These are phyloP conservation scores for Pseudogymnoascus sp. DNA, from an alignment of 2,329 filamentous ascomycete genomes.

Conservation along the genomic window DNA sequence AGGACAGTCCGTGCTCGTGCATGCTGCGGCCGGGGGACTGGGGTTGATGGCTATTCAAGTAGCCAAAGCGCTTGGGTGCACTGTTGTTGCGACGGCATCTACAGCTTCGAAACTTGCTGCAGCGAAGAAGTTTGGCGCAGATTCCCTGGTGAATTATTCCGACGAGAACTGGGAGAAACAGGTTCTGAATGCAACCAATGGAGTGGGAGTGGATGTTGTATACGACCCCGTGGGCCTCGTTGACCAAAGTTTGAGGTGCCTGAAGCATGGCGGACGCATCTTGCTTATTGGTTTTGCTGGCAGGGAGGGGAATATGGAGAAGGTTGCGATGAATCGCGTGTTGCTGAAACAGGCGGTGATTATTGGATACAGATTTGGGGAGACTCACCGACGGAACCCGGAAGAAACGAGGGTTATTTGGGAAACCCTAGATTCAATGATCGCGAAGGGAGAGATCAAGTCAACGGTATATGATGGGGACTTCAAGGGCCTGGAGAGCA, in stretches of 20 bases:
- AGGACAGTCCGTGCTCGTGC: constrained; percentile 45
- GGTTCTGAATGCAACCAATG: constrained; percentile 39
- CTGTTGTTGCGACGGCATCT: constrained; percentile 45
- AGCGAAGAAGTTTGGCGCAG: constrained; percentile 33
- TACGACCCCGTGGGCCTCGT: constrained; percentile 52
- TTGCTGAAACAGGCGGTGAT: constrained; percentile 45
- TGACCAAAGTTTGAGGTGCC: constrained; percentile 43
- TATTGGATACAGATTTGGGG: constrained; percentile 50
- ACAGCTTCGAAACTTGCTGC: constrained; percentile 37
- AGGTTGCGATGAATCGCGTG: constrained; percentile 45
- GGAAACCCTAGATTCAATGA: constrained; percentile 41
- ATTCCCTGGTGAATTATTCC: constrained; percentile 35
- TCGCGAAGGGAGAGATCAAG: constrained; percentile 39
- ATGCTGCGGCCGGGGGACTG: constrained; percentile 47
- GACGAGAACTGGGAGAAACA: constrained; percentile 40
- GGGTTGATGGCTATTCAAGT: constrained; percentile 50
- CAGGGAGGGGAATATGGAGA: constrained; percentile 43
- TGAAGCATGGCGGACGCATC: constrained; percentile 45
- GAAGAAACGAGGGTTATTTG: constrained; percentile 40
- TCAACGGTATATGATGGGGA: constrained; percentile 41
- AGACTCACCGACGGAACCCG: constrained; percentile 43
- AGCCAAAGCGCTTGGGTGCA: constrained; percentile 43
- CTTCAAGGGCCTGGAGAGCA: constrained; percentile 42
- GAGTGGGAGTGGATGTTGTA: constrained; percentile 47
- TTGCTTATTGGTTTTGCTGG: constrained; percentile 53